Evolutionary conservation across 2,329 filamentous ascomycete genomes (phyloP), one percentile per base, ranked within the genome.

Genomic region (Lachnellula hyalina): DNA sequence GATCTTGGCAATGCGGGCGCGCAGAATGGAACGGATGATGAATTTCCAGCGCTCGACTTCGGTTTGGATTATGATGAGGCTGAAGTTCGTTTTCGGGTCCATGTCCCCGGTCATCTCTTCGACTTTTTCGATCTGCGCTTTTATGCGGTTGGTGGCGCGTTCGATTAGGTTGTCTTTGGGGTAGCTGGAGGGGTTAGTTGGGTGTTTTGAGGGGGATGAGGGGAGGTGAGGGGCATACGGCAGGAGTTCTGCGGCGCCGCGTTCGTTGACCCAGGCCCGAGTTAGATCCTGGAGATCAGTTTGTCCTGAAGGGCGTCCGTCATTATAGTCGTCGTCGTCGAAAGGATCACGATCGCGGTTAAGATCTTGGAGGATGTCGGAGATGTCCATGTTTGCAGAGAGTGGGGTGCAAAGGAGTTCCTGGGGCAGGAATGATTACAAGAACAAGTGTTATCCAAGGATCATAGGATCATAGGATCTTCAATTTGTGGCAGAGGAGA

Each of bases 1-100:
- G 63, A 95, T 89, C 81, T 99, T 97, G 52, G 89, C 84, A 54
- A 97, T 85, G n/a, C 94, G 81, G 9, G 89, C 85, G 51, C 95
- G 81, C 53, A 99, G 73, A 61, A 50, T 93, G 87, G 61, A 88
- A 87, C 94, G 81, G 17, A 97, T 82, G 21, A 99, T 79, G 68
- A 91, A 99, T 74, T 96, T 96, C 73, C 89, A 95, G 46, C 94
- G 81, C 71, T 96, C 92, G 52, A 99, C 82, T 74, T 99, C 94
- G 6, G 95, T 97, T 76, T 99, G 94, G 52, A 96, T 85, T 59
- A 99, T 87, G 48, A 96, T 96, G 67, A 97, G 85, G 58, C 85
- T 84, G 71, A 99, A 96, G 70, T 96, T 97, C 61, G 89, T 86
- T 71, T 89, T 91, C 47, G 92, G 88, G 67, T 96, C 91, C 83